Conservation (phyloP, 345 rosid genomes). For the Rhizophora apiculata region DNA sequence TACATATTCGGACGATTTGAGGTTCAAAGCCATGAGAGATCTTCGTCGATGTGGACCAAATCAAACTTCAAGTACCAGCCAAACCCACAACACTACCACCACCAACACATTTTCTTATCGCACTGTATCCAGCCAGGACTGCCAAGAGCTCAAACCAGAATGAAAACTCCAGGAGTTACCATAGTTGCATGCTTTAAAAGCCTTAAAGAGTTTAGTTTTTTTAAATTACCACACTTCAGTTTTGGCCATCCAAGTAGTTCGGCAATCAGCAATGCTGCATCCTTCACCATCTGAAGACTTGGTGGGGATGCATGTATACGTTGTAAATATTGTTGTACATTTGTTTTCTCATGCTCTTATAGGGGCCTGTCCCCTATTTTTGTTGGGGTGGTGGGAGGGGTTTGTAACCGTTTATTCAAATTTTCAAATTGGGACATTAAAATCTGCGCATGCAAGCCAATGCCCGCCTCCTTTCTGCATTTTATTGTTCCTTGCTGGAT, state of each 20-base stretch:
- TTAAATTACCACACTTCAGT: not conserved
- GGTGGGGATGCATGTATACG: not conserved
- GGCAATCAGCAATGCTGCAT: not conserved
- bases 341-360: not conserved
- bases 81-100: conserved; percentile 31
- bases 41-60: conserved; percentile 27
- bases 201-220: not conserved
- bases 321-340: not conserved
- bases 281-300: not conserved
- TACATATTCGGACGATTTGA: conserved; percentile 18
- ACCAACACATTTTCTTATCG: conserved; percentile 22
- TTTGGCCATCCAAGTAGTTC: not conserved
- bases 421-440: too few species aligned
- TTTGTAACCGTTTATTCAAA: too few species aligned
- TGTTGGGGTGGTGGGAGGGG: too few species aligned
- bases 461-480: too few species aligned
- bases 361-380: too few species aligned
- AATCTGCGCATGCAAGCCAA: too few species aligned
- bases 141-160: conserved; percentile 1
- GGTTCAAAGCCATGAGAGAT: conserved; percentile 41
- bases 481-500: too few species aligned
- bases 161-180: not conserved
- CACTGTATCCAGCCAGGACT: conserved; percentile 19
- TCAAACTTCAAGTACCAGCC: conserved; percentile 25
- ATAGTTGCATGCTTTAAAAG: not conserved